A percentile compares a stretch with the other conserved stretches of the same genome.
Evolutionary conservation across 306 rosid genomes (phyloP).

Genomic region (Elaeagnus macrophylla): DNA sequence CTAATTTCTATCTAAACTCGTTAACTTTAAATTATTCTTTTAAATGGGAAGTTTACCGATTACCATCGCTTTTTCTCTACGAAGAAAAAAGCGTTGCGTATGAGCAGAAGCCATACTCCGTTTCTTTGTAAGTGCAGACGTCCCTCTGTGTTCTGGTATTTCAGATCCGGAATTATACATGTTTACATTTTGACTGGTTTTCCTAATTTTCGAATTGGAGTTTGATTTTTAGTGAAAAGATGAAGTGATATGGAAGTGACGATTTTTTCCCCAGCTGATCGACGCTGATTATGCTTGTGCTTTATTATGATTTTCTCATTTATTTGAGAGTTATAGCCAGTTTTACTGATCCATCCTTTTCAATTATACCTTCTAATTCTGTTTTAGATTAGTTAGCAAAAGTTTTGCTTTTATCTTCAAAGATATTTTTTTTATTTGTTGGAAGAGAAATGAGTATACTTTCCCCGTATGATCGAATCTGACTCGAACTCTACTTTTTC

Average conservation of each 20-base stretch:
- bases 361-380: too few relatives aligned
- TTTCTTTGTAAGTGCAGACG: constrained; percentile 23
- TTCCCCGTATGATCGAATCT: too few relatives aligned
- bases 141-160: constrained; percentile 4
- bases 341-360: too few relatives aligned
- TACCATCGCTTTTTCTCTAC: constrained; percentile 26
- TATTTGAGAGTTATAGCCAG: neutral
- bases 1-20: too few relatives aligned
- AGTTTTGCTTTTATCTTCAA: too few relatives aligned
- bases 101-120: constrained; percentile 56
- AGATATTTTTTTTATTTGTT: too few relatives aligned
- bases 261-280: constrained; percentile 37
- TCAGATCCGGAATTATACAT: constrained; percentile 15
- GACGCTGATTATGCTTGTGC: neutral
- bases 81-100: constrained; percentile 30
- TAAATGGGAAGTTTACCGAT: constrained; percentile 47
- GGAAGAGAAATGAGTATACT: too few relatives aligned
- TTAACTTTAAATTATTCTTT: too few relatives aligned
- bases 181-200: neutral
- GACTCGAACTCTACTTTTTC: too few relatives aligned
- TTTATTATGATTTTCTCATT: too few relatives aligned
- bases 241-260: constrained; percentile 25
- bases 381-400: too few relatives aligned
- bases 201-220: neutral
- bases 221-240: too few relatives aligned